Percentiles rank a stretch among this genome's conserved stretches.
Evolutionary conservation across 495 filamentous ascomycete genomes (phyloP).

Genomic region (Symbiotaphrina buchneri): DNA sequence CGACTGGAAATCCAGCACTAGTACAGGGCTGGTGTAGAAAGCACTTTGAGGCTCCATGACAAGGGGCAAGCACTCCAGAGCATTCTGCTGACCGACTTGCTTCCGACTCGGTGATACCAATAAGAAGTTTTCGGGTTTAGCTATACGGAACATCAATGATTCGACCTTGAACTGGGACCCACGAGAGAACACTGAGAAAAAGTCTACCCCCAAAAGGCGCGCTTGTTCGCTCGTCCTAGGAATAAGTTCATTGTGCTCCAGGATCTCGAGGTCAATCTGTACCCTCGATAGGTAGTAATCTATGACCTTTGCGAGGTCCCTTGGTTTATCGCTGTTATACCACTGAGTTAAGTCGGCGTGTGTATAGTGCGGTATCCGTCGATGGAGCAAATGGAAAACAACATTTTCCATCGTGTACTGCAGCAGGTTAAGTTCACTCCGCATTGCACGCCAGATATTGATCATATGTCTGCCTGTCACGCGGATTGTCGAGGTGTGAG

Average conservation of each 20-base stretch:
- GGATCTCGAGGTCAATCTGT: conserved; percentile 68
- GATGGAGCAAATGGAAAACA: conserved; percentile 74
- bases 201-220: conserved; percentile 80
- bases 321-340: conserved; percentile 44
- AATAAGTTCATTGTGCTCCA: conserved; percentile 78
- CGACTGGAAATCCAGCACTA: conserved; percentile 92
- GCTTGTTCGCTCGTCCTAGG: conserved; percentile 87
- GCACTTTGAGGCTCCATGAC: conserved; percentile 96
- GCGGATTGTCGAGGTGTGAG: conserved; percentile 64
- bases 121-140: conserved; percentile 88
- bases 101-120: conserved; percentile 73
- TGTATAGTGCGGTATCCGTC: conserved; percentile 77
- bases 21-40: conserved; percentile 73
- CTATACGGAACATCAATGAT: conserved; percentile 95
- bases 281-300: conserved; percentile 60
- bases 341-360: conserved; percentile 58
- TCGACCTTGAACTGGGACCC: conserved; percentile 98
- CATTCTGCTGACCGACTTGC: conserved; percentile 87
- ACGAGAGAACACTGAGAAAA: conserved; percentile 80
- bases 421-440: conserved; percentile 65
- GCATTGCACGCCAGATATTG: conserved; percentile 95
- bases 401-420: conserved; percentile 97
- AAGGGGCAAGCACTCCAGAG: conserved; percentile 79
- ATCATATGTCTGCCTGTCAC: conserved; percentile 88
- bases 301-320: conserved; percentile 50